Percentiles rank a stretch among this genome's conserved stretches.
Evolutionary conservation across 768 basidiomycete genomes (phyloP).

Genomic region (Trametes meyenii): DNA sequence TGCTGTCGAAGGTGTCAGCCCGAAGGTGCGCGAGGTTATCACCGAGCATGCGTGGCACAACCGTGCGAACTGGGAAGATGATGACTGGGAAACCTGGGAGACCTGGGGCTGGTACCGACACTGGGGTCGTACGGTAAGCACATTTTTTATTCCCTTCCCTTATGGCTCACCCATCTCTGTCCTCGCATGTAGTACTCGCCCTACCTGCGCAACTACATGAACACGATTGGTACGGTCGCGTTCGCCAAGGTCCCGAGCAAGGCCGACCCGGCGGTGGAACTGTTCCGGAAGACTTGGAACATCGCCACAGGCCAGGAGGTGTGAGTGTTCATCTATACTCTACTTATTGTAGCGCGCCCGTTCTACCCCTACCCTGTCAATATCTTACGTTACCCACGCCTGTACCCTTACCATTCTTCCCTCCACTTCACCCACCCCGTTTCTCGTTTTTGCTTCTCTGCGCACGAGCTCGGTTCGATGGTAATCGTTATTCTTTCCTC

Average conservation of each 20-base stretch:
- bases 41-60: conserved; percentile 70
- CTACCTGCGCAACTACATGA: conserved; percentile 73
- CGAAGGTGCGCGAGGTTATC: conserved; percentile 58
- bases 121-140: conserved; percentile 77
- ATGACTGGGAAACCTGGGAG: conserved; percentile 85
- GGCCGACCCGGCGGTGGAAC: conserved; percentile 55
- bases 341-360: neutral
- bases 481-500: conserved; percentile 1
- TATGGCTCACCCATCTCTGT: neutral
- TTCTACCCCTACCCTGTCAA: neutral
- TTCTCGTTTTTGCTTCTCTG: neutral
- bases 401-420: neutral
- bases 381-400: neutral
- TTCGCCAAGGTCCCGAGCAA: conserved; percentile 64
- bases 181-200: conserved; percentile 64
- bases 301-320: conserved; percentile 64
- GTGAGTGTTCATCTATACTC: conserved; percentile 22
- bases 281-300: conserved; percentile 73
- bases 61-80: conserved; percentile 66
- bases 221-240: conserved; percentile 69
- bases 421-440: neutral
- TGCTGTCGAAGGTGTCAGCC: conserved; percentile 50
- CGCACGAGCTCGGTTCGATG: conserved; percentile 9
- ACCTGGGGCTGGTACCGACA: conserved; percentile 93
- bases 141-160: conserved; percentile 1